phyloP scores from a whole-genome alignment of 805 yeast species.

The Danielia oregonensis region DNA sequence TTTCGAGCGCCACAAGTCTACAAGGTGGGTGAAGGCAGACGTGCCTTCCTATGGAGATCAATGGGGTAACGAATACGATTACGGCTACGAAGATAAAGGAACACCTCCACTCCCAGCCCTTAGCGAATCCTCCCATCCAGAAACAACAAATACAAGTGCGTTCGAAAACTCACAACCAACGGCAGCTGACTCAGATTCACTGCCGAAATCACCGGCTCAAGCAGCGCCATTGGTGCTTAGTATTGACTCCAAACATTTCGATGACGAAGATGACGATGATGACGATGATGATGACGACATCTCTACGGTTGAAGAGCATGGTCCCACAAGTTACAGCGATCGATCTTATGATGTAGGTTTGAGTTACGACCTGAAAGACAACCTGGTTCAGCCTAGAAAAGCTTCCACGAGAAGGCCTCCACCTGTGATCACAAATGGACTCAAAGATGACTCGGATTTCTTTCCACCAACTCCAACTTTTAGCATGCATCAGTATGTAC shows the following conservation, averaged over 20 bases:
- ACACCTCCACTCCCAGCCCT: not conserved
- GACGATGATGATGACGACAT: constrained; percentile 13
- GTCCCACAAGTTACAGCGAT: not conserved
- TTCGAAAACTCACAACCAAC: no score
- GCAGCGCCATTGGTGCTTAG: constrained; percentile 27
- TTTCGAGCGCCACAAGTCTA: constrained; percentile 40
- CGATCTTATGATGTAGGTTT: no score
- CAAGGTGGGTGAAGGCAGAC: constrained; percentile 42
- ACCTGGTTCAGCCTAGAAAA: not conserved
- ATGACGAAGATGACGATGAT: constrained; percentile 10
- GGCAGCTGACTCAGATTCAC: no score
- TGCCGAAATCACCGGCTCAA: no score
- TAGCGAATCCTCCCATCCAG: not conserved
- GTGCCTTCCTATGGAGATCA: constrained; percentile 42
- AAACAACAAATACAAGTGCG: constrained; percentile 1
- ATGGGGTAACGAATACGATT: constrained; percentile 37
- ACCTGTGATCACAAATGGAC: not conserved
- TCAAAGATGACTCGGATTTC: constrained; percentile 3
- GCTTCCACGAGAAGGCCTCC: not conserved
- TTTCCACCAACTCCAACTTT: constrained; percentile 31
- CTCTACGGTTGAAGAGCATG: not conserved
- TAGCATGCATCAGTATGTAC: constrained; percentile 5
- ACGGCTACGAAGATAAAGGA: constrained; percentile 12
- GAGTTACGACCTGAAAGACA: not conserved
- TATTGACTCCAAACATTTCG: constrained; percentile 24